Conservation (phyloP, 495 filamentous ascomycete species). For the Diplogelasinospora grovesii region DNA sequence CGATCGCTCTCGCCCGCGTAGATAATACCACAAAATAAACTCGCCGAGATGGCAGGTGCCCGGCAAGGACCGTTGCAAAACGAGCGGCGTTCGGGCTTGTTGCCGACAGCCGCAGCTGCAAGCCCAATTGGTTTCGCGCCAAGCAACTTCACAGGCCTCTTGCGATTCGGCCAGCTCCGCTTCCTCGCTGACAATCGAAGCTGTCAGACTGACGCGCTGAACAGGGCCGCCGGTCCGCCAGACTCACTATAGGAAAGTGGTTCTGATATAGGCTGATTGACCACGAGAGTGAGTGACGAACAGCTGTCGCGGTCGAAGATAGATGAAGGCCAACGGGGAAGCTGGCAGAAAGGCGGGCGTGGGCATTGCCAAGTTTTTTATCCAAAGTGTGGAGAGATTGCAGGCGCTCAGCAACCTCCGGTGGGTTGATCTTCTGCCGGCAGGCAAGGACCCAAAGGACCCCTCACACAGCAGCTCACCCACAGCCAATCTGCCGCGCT, state of each 20-base stretch:
- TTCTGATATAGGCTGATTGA: conserved; percentile 28
- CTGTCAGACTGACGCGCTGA: conserved; percentile 1
- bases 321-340: conserved; percentile 18
- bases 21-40: no score
- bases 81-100: no score
- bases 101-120: no score
- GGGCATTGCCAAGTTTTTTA: conserved; percentile 19
- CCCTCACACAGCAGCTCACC: not conserved
- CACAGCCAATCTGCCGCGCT: no score
- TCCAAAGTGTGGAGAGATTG: conserved; percentile 30
- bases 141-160: no score
- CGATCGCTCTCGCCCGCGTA: no score
- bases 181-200: no score
- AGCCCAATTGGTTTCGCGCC: no score
- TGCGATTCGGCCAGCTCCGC: no score
- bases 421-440: not conserved
- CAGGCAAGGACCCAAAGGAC: conserved; percentile 7
- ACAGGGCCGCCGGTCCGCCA: conserved; percentile 28
- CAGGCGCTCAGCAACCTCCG: conserved; percentile 1
- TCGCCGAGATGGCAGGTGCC: no score
- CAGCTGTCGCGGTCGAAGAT: conserved; percentile 11
- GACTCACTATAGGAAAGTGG: conserved; percentile 19
- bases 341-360: conserved; percentile 9
- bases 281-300: conserved; percentile 3
- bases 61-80: no score